A percentile compares a stretch with the other conserved stretches of the same genome.
phyloP scores from a whole-genome alignment of 2,329 filamentous ascomycete genomes.

The Colletotrichum lini region DNA sequence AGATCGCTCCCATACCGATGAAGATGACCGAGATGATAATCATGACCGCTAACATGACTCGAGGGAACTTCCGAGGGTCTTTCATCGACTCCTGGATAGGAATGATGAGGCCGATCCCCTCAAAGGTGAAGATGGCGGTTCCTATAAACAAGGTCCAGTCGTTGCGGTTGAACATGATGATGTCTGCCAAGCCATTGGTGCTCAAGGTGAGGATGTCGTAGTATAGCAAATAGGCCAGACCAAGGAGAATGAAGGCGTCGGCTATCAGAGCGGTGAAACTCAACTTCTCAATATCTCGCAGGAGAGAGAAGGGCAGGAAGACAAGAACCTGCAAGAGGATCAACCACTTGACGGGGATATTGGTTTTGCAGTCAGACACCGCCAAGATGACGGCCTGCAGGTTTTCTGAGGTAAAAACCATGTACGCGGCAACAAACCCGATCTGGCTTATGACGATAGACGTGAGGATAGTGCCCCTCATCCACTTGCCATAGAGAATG shows the following conservation, averaged over 20 bases:
- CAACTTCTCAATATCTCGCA: slow-evolving; percentile 97
- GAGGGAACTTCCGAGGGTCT: slow-evolving; percentile 89
- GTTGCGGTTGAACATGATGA: slow-evolving; percentile 89
- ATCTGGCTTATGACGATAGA: slow-evolving; percentile 97
- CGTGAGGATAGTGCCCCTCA: slow-evolving; percentile 87
- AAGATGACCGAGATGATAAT: slow-evolving; percentile 94
- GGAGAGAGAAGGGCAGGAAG: slow-evolving; percentile 92
- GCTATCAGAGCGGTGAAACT: slow-evolving; percentile 95
- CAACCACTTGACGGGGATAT: slow-evolving; percentile 89
- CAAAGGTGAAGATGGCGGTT: slow-evolving; percentile 92
- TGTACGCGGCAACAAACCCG: slow-evolving; percentile 95
- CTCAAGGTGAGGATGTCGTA: slow-evolving; percentile 91
- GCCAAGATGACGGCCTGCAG: slow-evolving; percentile 94
- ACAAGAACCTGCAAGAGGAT: slow-evolving; percentile 96
- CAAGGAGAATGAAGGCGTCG: slow-evolving; percentile 93
- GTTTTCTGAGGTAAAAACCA: slow-evolving; percentile 97
- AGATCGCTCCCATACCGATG: slow-evolving; percentile 90
- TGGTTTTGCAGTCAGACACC: slow-evolving; percentile 87
- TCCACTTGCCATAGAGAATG: slow-evolving; percentile 89
- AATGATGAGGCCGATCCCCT: slow-evolving; percentile 82
- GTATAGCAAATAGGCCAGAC: slow-evolving; percentile 94
- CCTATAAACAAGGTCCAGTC: slow-evolving; percentile 99
- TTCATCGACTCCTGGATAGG: slow-evolving; percentile 87
- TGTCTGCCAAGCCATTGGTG: slow-evolving; percentile 83
- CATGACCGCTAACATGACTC: slow-evolving; percentile 92